These are phyloP conservation scores for Choanephora cucurbitarum DNA, from an alignment of 371 early-diverging fungal species.

Conservation along the genomic window DNA sequence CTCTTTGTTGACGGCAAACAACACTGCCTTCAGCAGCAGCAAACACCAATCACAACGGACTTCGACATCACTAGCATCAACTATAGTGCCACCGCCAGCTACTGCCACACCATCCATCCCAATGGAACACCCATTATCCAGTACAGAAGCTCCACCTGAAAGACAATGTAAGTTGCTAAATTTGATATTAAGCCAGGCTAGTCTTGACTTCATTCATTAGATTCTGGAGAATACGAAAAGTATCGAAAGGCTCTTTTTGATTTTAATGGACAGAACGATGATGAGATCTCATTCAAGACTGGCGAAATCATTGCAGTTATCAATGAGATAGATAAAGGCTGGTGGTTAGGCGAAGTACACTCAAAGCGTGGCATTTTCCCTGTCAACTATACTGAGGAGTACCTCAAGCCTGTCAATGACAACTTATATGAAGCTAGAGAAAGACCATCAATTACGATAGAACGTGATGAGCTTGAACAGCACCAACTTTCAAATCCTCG, in stretches of 20 bases:
- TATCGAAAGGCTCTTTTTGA: slow-evolving; percentile 58
- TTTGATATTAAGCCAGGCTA: neutral
- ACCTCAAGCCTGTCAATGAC: slow-evolving; percentile 90
- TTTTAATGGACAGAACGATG: slow-evolving; percentile 65
- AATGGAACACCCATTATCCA: too few species aligned
- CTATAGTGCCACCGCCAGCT: too few species aligned
- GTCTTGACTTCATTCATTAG: neutral
- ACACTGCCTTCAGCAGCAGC: too few species aligned
- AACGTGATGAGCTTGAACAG: neutral
- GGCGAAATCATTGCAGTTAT: slow-evolving; percentile 76
- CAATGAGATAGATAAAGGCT: slow-evolving; percentile 80
- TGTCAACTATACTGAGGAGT: too few species aligned
- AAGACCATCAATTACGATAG: slow-evolving; percentile 1
- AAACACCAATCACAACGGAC: too few species aligned
- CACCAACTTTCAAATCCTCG: slow-evolving; percentile 4
- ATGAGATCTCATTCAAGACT: slow-evolving; percentile 68
- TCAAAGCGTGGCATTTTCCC: slow-evolving; percentile 71
- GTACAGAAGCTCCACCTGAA: slow-evolving; percentile 17
- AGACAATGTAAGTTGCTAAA: slow-evolving; percentile 17
- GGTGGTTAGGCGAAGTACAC: slow-evolving; percentile 84
- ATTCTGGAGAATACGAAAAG: slow-evolving; percentile 1
- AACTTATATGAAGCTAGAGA: slow-evolving; percentile 33
- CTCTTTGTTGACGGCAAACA: too few species aligned
- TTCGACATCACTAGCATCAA: too few species aligned
- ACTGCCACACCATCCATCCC: slow-evolving; percentile 1